These are phyloP conservation scores for Pythium pyrilobum DNA, from an alignment of 352 stramenopile genomes.

Conservation along the genomic window DNA sequence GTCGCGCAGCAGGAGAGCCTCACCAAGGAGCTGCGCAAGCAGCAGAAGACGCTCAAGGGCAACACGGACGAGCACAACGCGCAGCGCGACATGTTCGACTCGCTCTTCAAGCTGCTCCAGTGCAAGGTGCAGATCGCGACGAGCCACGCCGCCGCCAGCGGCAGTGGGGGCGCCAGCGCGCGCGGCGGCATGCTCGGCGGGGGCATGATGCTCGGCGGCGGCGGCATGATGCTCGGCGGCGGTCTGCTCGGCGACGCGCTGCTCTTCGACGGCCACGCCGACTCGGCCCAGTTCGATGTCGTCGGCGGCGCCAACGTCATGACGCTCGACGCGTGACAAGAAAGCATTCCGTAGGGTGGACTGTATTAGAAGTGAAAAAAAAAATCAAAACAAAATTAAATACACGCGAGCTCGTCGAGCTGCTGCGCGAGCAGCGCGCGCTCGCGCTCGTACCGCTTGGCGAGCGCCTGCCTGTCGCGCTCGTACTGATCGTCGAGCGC, in stretches of 20 bases:
- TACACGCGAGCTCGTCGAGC: conserved; percentile 30
- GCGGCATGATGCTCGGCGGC: too few species aligned
- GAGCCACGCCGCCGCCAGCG: conserved; percentile 4
- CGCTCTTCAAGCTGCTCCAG: conserved; percentile 71
- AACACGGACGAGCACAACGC: conserved; percentile 65
- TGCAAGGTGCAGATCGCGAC: conserved; percentile 68
- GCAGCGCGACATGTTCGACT: conserved; percentile 85
- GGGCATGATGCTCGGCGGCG: conserved; percentile 1
- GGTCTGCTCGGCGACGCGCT: conserved; percentile 12
- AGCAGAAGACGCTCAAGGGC: conserved; percentile 86
- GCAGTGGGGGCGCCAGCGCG: conserved; percentile 10
- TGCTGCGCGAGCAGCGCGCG: conserved; percentile 43
- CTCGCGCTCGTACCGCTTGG: conserved; percentile 36
- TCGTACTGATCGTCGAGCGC: conserved; percentile 51
- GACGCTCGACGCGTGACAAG: conserved; percentile 57
- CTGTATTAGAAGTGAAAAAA: neutral
- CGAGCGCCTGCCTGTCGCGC: conserved; percentile 34
- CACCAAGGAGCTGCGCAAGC: conserved; percentile 87
- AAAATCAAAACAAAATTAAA: conserved; percentile 1
- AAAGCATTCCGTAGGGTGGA: neutral
- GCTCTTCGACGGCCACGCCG: conserved; percentile 54
- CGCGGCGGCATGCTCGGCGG: conserved; percentile 4
- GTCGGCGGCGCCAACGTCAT: conserved; percentile 81
- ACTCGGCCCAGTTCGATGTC: conserved; percentile 73
- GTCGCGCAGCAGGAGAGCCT: conserved; percentile 87